Base-by-base conservation (phyloP, 495 filamentous ascomycete genomes). In the Aspergillus steynii region DNA sequence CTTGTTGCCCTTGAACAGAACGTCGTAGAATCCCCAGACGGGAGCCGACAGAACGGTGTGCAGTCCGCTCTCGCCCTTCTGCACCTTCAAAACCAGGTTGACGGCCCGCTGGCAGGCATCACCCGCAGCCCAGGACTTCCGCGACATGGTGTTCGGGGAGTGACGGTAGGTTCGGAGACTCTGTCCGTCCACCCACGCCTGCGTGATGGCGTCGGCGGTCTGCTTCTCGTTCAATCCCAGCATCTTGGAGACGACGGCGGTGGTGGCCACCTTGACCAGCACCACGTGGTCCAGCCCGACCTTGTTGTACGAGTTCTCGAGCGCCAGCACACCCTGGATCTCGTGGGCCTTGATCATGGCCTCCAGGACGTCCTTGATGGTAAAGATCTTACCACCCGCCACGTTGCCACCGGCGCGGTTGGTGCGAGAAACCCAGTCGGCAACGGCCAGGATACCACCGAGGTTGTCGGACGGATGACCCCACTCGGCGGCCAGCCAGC, bases 301-400 rank as follows among this genome's bases (percentile, higher is more conserved):
- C 76, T 96, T 96, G 82, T 99, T 99, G 86, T 84, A 99, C 56
- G 92, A 96, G 82, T 99, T 99, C 77, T 97, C 90, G 60, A 99
- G 82, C 25, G 95, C 95, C 68, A 99, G 80, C 75, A 93, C 96
- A 72, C 95, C 95, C 82, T 99, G 95, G 70, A 99, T 98, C 77
- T 99, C 95, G 78, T 99, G 95, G 65, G 95, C 95, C 84, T 96
- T 97, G 83, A 99, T 96, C 95, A 99, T 98, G 59, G 86, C 93
- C 83, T 98, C 95, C 61, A 99, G 84, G 29, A 99, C 89, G 66
- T 98, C 94, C 68, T 86, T 88, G 66, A 97, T 79, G 62, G 86
- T 96, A 65, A 96, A 82, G 66, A 91, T 85, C 83, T 90, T 94
- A 70, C 95, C 95, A 64, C 86, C 88, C 47, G 88, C 92, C 20